Base-by-base conservation (phyloP, 2,329 filamentous ascomycete genomes). In the Pyricularia pennisetigena region DNA sequence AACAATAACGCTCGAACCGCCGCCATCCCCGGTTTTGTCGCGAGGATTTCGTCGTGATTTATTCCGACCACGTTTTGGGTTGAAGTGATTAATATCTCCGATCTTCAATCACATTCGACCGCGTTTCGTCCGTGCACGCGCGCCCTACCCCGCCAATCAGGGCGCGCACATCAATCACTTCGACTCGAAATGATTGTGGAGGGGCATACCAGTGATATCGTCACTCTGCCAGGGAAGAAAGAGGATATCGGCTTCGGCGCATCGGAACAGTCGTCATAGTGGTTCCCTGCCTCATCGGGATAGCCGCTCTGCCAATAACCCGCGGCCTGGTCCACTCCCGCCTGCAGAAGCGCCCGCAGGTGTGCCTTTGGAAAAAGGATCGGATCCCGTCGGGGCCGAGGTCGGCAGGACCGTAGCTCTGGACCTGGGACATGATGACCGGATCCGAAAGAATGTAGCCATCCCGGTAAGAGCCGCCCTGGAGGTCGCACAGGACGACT, bases 401-500 rank as follows among this genome's bases (percentile, higher is more conserved):
- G 67, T 81, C 79, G 0, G 79, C 77, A 26, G 77, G 74, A 24
- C 79, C 79, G 64, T 77, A 80, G 9, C 78, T 72, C n/a, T 74
- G 71, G 4, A 65, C 72, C 8, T 72, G 76, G 0, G 80, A 81
- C 65, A 81, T 70, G 68, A 81, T 79, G 67, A 79, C 79, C 0
- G 79, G 79, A 71, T 82, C 79, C 0, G 79, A 77, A 49, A 82
- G 75, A 61, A 80, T 72, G 63, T 76, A 71, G 64, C 75, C 74
- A 12, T 73, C 49, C 61, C 71, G 72, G 72, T 81, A 80, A 30
- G 77, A 70, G 61, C 79, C 79, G 30, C 80, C 80, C 69, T 82
- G 78, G 2, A 82, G 73, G 70, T 81, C 80, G 70, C 78, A 82
- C 1, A 82, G 72, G 5, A 82, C 74, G 68, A 76, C 73, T 41